A percentile compares a stretch with the other conserved stretches of the same genome.
Conservation (phyloP, 345 rosid species). For the Pistacia integerrima region DNA sequence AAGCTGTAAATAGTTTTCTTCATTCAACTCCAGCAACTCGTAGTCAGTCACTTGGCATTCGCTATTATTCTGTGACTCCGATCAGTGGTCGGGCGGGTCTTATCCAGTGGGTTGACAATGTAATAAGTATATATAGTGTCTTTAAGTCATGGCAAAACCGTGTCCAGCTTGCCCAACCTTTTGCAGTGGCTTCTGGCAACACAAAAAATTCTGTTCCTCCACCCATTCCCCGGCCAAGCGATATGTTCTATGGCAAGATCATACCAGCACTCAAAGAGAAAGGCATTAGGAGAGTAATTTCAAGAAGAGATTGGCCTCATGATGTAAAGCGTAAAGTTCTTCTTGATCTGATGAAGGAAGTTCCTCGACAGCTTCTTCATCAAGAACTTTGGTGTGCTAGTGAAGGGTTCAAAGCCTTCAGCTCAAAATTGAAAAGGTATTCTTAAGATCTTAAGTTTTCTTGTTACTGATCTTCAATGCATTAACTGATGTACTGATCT, state of each 20-base stretch:
- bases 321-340: slow-evolving; percentile 95
- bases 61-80: slow-evolving; percentile 88
- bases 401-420: slow-evolving; percentile 91
- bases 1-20: slow-evolving; percentile 76
- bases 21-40: slow-evolving; percentile 56
- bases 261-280: slow-evolving; percentile 97
- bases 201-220: slow-evolving; percentile 56
- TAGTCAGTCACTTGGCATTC: slow-evolving; percentile 57
- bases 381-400: slow-evolving; percentile 97
- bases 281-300: slow-evolving; percentile 88
- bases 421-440: slow-evolving; percentile 79
- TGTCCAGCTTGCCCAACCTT: slow-evolving; percentile 65
- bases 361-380: slow-evolving; percentile 84
- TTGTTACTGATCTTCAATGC: neutral
- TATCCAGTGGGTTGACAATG: slow-evolving; percentile 93
- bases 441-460: neutral
- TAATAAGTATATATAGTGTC: slow-evolving; percentile 78
- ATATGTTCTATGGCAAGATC: slow-evolving; percentile 96
- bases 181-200: slow-evolving; percentile 53
- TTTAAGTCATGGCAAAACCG: slow-evolving; percentile 90
- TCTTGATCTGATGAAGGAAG: slow-evolving; percentile 88
- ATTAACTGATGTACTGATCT: neutral
- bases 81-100: slow-evolving; percentile 96
- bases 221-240: slow-evolving; percentile 94
- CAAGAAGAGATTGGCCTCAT: slow-evolving; percentile 98